Evolutionary conservation across 2,329 filamentous ascomycete genomes (phyloP).

Genomic region (Fusarium sulawesiense): DNA sequence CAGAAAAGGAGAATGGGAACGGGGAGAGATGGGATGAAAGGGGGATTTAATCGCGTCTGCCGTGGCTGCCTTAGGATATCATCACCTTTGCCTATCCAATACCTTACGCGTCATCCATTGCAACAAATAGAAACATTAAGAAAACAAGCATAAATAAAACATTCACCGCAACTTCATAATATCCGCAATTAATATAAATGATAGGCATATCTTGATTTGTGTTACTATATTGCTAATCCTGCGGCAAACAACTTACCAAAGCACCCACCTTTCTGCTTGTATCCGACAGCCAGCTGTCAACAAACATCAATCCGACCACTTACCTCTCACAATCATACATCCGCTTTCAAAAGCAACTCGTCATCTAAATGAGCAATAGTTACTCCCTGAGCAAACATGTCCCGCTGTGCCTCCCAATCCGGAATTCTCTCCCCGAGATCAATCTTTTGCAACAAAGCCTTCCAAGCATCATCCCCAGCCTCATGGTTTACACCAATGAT

Average conservation of each 20-base stretch:
- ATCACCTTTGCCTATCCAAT: not conserved
- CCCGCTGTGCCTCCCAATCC: slow-evolving; percentile 39
- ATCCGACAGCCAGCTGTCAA: not conserved
- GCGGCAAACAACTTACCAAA: not conserved
- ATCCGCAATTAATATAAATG: not conserved
- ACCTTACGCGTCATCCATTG: not conserved
- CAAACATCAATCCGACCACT: not conserved
- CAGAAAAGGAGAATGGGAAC: not conserved
- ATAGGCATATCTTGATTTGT: not conserved
- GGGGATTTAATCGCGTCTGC: not conserved
- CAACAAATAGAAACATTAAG: not conserved
- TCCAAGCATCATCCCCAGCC: slow-evolving; percentile 11
- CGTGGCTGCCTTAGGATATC: not conserved
- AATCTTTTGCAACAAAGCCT: slow-evolving; percentile 19
- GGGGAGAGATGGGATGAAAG: not conserved
- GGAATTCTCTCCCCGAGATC: slow-evolving; percentile 27
- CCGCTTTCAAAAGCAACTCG: slow-evolving; percentile 1
- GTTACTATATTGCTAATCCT: not conserved
- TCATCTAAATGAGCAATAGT: slow-evolving; percentile 28
- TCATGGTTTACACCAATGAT: slow-evolving; percentile 2
- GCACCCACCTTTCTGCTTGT: not conserved
- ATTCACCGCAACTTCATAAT: not conserved
- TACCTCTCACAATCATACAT: not conserved
- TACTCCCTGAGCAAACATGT: slow-evolving; percentile 14
- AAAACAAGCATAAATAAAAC: not conserved